Base-by-base conservation (phyloP, 164 flowering plant genomes). In the Tetrastigma voinierianum region DNA sequence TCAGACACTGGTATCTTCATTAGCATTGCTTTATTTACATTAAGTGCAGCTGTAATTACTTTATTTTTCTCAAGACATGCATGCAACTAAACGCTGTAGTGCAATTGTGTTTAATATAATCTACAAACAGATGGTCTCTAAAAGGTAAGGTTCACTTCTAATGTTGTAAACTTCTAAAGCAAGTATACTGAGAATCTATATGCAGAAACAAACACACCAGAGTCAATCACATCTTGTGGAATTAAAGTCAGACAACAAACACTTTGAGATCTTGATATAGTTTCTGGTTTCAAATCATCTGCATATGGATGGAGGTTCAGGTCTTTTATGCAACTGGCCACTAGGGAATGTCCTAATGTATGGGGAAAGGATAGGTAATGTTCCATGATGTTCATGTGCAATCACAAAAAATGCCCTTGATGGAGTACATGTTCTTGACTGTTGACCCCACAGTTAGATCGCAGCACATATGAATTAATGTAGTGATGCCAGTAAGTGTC, bases 1-100 rank as follows among this genome's bases (percentile, higher is more conserved):
- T 76, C 85, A 96, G 67, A 96, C 97, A 56, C 70, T 96, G 96
- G 97, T 93, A 81, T 24, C 7, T 55, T 55, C 44, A 13, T 58
- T 14, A 51, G 48, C 16, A 11, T 18, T n/a, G 46, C 32, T 58
- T 47, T 43, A 59, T 49, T 72, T 65, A 2, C 25, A 15, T 60
- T 24, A 14, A n/a, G 21, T 53, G 11, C 43, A 12, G 5, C 51
- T 58, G 6, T 49, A 6, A 9, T 25, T 15, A 6, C 15, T 44
- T 24, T 65, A 18, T 47, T 56, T 46, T 15, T 32, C 40, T 32
- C 40, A 32, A 32, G 40, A 32, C 40, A 32, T 32, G 7, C 40
- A 32, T 7, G 6, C 40, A 32, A 32, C 6, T 32, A 3, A 32
- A 32, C 40, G 0, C 40, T 32, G 6, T 32, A 4, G 40, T 32